Evolutionary conservation across 495 filamentous ascomycete genomes (phyloP).

Genomic region (Arthonia radiata): DNA sequence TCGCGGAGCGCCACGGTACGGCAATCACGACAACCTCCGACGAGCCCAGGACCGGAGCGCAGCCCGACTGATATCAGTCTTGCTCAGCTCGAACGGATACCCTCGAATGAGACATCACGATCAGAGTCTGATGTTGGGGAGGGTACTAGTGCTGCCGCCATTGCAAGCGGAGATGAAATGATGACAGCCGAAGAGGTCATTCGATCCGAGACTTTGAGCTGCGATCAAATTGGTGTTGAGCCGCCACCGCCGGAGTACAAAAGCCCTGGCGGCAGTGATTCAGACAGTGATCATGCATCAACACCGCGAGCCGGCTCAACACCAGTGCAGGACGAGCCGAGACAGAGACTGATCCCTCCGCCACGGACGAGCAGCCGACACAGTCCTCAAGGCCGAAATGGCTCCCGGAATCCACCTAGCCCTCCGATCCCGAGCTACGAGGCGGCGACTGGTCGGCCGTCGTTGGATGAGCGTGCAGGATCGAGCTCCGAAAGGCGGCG

Average conservation of each 20-base stretch:
- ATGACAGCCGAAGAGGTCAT: no score
- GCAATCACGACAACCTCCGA: slow-evolving; percentile 32
- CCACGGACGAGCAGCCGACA: slow-evolving; percentile 4
- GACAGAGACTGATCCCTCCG: background rate
- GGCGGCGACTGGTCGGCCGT: slow-evolving; percentile 10
- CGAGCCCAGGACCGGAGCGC: slow-evolving; percentile 70
- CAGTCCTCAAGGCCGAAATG: slow-evolving; percentile 1
- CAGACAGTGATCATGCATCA: slow-evolving; percentile 1
- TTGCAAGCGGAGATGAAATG: slow-evolving; percentile 11
- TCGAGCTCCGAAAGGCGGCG: no score
- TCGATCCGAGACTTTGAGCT: no score
- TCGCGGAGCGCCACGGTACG: slow-evolving; percentile 26
- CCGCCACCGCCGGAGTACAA: slow-evolving; percentile 19
- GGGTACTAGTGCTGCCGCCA: slow-evolving; percentile 32
- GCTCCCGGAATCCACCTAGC: slow-evolving; percentile 1
- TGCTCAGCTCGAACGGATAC: slow-evolving; percentile 45
- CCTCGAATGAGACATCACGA: slow-evolving; percentile 35
- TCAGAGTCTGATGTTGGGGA: slow-evolving; percentile 28
- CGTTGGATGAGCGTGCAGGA: no score
- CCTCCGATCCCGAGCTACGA: slow-evolving; percentile 16
- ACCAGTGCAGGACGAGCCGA: slow-evolving; percentile 1
- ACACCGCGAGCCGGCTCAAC: slow-evolving; percentile 2
- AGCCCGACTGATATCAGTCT: slow-evolving; percentile 95
- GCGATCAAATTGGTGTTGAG: no score
- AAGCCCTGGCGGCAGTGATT: slow-evolving; percentile 10